Conservation (phyloP, 352 stramenopile genomes). For the Halophytophthora polymorphica region DNA sequence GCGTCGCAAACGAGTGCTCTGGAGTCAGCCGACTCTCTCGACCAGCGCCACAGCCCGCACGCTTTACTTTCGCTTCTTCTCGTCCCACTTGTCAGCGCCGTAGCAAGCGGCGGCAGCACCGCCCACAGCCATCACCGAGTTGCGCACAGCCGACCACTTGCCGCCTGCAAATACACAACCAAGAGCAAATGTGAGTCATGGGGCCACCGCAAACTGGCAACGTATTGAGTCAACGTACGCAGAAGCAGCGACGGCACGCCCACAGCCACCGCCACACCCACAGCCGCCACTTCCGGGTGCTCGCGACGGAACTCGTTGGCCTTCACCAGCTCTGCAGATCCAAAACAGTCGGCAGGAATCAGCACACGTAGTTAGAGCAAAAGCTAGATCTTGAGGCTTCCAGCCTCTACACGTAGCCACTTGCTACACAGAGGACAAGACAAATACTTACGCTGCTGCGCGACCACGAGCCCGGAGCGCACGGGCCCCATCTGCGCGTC, state of each 20-base stretch:
- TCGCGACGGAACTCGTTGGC: conserved; percentile 71
- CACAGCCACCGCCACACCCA: conserved; percentile 51
- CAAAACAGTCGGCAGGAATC: not conserved
- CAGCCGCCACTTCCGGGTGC: conserved; percentile 60
- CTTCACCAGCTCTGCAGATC: conserved; percentile 57
- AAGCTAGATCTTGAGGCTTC: not conserved
- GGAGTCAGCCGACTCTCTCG: too few relatives aligned
- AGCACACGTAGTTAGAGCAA: not conserved
- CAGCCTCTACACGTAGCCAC: not conserved
- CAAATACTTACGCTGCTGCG: conserved; percentile 46
- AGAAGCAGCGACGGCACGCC: conserved; percentile 63
- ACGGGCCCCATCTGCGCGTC: conserved; percentile 64
- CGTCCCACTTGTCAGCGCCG: conserved; percentile 54
- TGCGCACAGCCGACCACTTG: conserved; percentile 58
- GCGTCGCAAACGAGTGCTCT: too few relatives aligned
- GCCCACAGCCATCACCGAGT: conserved; percentile 63
- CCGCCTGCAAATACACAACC: conserved; percentile 31
- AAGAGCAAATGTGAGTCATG: conserved; percentile 2
- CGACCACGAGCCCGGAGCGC: conserved; percentile 35
- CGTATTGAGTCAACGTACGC: conserved; percentile 37
- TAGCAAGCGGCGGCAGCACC: conserved; percentile 52
- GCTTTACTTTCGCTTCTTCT: conserved; percentile 47
- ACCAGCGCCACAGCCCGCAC: too few relatives aligned
- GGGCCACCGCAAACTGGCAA: not conserved
- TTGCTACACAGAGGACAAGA: not conserved